A percentile compares a stretch with the other conserved stretches of the same genome.
phyloP scores from a whole-genome alignment of 1,284 basidiomycete species.

The Cutaneotrichosporon cutaneum region DNA sequence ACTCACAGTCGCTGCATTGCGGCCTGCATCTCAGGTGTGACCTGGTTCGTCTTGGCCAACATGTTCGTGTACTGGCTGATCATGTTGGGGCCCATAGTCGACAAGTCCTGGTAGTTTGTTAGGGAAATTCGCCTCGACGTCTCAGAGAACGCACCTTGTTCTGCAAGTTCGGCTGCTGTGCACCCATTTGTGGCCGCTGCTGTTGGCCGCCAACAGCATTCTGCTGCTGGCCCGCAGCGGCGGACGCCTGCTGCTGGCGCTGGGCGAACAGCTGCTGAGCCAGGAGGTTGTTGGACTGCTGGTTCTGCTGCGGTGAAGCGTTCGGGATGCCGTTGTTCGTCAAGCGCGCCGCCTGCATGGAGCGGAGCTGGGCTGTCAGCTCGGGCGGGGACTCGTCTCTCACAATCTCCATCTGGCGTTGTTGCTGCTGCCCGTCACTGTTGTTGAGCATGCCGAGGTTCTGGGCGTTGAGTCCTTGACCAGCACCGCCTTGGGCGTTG shows the following conservation, averaged over 20 bases:
- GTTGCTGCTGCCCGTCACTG: conserved; percentile 14
- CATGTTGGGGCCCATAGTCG: conserved; percentile 7
- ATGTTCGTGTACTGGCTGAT: conserved; percentile 20
- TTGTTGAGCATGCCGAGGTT: conserved; percentile 4
- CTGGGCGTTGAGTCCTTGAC: conserved; percentile 7
- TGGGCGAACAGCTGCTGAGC: conserved; percentile 20
- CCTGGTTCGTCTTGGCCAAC: conserved; percentile 12
- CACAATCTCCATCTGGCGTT: conserved; percentile 25
- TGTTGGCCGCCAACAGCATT: conserved; percentile 1
- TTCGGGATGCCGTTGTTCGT: conserved; percentile 10
- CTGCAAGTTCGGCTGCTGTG: neutral
- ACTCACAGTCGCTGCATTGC: conserved; percentile 19
- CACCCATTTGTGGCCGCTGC: conserved; percentile 13
- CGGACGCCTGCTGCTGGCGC: conserved; percentile 12
- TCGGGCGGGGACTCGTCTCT: neutral
- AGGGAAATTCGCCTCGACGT: neutral
- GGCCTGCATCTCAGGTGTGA: conserved; percentile 19
- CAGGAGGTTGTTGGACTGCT: conserved; percentile 11
- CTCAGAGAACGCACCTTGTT: conserved; percentile 16
- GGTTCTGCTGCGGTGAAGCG: conserved; percentile 12
- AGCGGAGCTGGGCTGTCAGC: conserved; percentile 17
- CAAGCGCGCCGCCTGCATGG: conserved; percentile 22
- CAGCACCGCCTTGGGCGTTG: conserved; percentile 1
- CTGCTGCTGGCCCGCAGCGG: conserved; percentile 16
- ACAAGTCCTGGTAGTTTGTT: conserved; percentile 14